Evolutionary conservation across 768 basidiomycete species (phyloP), one percentile per base, ranked within the genome.

Genomic region (Rhodosporidiobolus sp.): DNA sequence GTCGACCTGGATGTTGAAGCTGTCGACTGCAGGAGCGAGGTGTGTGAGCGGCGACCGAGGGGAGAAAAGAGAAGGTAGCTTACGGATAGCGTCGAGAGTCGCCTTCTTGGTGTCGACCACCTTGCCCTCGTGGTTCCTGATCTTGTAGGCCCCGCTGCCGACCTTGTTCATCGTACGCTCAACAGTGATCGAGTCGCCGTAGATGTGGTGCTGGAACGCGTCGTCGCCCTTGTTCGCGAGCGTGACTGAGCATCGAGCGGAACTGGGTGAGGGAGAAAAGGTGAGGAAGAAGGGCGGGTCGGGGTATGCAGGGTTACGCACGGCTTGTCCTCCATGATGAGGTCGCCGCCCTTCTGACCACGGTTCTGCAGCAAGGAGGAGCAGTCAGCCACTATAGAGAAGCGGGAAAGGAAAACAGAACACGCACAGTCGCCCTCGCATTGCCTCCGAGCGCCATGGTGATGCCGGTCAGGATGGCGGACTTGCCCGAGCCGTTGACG

Each of bases 1-100:
- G 79, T 96, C 93, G 70, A 96, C 91, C 73, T 95, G 93, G 66
- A 99, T 91, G 77, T 93, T 93, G 89, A 96, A 95, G 75, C 93
- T 90, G 79, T 95, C 92, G 77, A 90, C 73, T 74, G 57, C 26
- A 24, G 8, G 4, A n/a, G 28, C n/a, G 0, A 38, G n/a, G 4
- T 4, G n/a, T 24, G 61, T 63, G 38, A 46, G 55, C 11, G 8
- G 7, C 19, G 10, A 43, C 34, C 19, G 1, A 4, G 10, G 14
- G 63, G 16, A 9, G 20, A 32, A n/a, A 8, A 6, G 52, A 35
- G 34, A 60, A 16, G 24, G 32, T 10, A 22, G 53, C 69, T 22
- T 10, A 74, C 70, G 90, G 61, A 99, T 97, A 3, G 88, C 87
- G 26, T 90, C 85, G 19, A 99, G 81, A 78, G 97, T 94, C 17